phyloP scores from a whole-genome alignment of 345 rosid species.

The Dipteronia dyeriana region DNA sequence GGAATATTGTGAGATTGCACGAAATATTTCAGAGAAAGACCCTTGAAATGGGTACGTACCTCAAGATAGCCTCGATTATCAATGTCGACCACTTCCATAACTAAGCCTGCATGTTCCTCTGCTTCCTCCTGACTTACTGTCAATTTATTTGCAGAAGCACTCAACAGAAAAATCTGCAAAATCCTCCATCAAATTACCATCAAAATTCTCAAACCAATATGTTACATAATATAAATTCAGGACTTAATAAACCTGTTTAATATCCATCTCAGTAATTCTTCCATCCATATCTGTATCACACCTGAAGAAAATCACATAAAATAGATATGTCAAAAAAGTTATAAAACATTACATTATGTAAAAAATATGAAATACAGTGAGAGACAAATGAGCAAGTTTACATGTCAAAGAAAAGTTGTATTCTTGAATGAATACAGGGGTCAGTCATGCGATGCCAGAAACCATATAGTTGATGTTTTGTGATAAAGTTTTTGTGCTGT shows the following conservation, averaged over 20 bases:
- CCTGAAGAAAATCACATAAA: constrained; percentile 21
- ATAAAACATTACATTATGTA: too few species aligned
- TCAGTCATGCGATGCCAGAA: constrained; percentile 43
- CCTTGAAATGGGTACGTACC: constrained; percentile 24
- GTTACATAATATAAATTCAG: too few species aligned
- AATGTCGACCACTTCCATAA: constrained; percentile 43
- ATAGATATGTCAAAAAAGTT: too few species aligned
- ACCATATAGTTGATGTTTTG: constrained; percentile 35
- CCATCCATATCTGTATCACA: constrained; percentile 54
- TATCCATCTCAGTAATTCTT: constrained; percentile 31
- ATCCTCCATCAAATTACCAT: not conserved
- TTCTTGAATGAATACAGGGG: constrained; percentile 36
- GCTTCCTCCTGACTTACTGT: constrained; percentile 39
- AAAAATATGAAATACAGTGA: too few species aligned
- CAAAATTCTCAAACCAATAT: not conserved
- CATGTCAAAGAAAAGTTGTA: constrained; percentile 52
- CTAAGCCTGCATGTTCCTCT: constrained; percentile 37
- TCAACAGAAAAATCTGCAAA: constrained; percentile 38
- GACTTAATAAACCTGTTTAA: constrained; percentile 36
- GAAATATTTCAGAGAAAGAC: too few species aligned
- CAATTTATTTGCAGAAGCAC: constrained; percentile 46
- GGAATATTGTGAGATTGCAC: too few species aligned
- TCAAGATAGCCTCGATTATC: constrained; percentile 39
- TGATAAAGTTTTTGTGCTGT: constrained; percentile 29
- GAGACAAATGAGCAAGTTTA: constrained; percentile 14